These are phyloP conservation scores for Lachancea lanzarotensis DNA, from an alignment of 805 yeast species.

Conservation along the genomic window DNA sequence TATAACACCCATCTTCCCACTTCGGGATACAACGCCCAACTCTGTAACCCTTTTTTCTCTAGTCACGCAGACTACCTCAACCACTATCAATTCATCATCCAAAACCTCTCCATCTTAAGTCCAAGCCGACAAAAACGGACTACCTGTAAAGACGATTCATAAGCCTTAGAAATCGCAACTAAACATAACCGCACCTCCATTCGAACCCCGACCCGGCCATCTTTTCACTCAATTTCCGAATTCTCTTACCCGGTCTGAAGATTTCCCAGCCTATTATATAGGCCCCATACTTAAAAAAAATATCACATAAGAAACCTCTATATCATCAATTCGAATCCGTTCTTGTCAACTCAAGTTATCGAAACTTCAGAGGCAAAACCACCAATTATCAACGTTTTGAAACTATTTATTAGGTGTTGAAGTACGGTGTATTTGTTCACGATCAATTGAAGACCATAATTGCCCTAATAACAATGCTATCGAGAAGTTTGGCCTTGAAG, in stretches of 20 bases:
- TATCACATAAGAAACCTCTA: too few species aligned
- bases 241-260: neutral
- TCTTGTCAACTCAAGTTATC: neutral
- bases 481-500: slow-evolving; percentile 4
- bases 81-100: too few species aligned
- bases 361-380: neutral
- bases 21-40: too few species aligned
- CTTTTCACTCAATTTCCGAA: too few species aligned
- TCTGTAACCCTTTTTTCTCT: too few species aligned
- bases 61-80: too few species aligned
- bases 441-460: neutral
- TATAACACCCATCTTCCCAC: too few species aligned
- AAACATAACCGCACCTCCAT: neutral
- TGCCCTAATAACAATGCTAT: neutral
- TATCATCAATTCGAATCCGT: too few species aligned
- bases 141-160: too few species aligned
- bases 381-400: neutral
- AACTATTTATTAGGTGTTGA: neutral
- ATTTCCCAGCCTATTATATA: neutral
- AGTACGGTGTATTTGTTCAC: neutral
- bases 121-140: too few species aligned
- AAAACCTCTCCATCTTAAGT: too few species aligned
- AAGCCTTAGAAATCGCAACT: too few species aligned
- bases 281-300: neutral
- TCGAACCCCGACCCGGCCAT: neutral